Conservation (phyloP, 176 grass and related monocot species). For the Hsuehochloa calcarea region DNA sequence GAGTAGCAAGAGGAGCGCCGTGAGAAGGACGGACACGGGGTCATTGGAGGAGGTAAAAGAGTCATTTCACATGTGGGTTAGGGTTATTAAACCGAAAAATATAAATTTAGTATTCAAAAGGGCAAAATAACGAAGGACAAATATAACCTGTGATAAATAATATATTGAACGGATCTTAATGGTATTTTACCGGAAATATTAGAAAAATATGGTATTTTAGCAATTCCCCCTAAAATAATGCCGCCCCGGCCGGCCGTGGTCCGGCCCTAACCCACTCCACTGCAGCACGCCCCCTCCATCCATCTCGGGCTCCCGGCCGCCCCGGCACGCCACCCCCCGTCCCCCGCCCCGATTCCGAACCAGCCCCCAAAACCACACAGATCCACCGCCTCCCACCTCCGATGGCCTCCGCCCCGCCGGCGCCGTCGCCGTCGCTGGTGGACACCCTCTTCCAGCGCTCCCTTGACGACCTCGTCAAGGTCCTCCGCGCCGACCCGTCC, state of each 20-base stretch:
- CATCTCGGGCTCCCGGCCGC: background rate
- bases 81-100: too few relatives aligned
- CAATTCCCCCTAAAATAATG: too few relatives aligned
- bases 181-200: too few relatives aligned
- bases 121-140: too few relatives aligned
- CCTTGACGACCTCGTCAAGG: constrained; percentile 79
- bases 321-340: background rate
- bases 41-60: too few relatives aligned
- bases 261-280: background rate
- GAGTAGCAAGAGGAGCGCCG: too few relatives aligned
- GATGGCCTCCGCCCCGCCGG: constrained; percentile 46
- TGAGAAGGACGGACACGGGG: too few relatives aligned
- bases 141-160: too few relatives aligned
- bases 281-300: background rate
- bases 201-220: too few relatives aligned
- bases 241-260: background rate
- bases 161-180: too few relatives aligned
- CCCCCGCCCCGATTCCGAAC: background rate
- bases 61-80: too few relatives aligned
- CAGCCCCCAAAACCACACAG: constrained; percentile 13
- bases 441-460: constrained; percentile 86
- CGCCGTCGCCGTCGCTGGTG: constrained; percentile 51
- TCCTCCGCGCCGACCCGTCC: constrained; percentile 57
- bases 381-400: background rate
- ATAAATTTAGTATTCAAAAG: too few relatives aligned